These are phyloP conservation scores for Phytopythium montanum DNA, from an alignment of 352 stramenopile species.

Conservation along the genomic window DNA sequence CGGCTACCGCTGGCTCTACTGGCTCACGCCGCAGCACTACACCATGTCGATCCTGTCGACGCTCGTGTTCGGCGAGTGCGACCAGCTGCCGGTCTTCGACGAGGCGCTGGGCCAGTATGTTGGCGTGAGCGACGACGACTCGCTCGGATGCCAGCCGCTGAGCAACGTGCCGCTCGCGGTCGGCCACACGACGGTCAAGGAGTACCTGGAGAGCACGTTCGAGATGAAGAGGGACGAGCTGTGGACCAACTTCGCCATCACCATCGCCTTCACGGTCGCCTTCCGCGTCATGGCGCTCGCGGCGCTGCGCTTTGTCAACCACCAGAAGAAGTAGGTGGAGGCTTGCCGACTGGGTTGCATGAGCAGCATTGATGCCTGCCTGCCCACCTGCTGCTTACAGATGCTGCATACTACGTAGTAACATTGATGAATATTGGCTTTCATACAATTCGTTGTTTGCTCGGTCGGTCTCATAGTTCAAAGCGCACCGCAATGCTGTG, in stretches of 20 bases:
- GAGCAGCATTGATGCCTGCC: neutral
- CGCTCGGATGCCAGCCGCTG: conserved; percentile 40
- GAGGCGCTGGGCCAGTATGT: conserved; percentile 21
- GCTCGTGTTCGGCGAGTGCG: conserved; percentile 40
- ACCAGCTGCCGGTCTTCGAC: conserved; percentile 27
- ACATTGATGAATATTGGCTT: too few relatives aligned
- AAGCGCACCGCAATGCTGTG: too few relatives aligned
- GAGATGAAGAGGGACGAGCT: conserved; percentile 58
- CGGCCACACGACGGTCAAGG: conserved; percentile 40
- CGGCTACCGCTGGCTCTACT: conserved; percentile 53
- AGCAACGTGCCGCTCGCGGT: conserved; percentile 24
- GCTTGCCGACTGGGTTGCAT: neutral
- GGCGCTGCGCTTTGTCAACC: conserved; percentile 53
- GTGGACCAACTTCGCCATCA: conserved; percentile 34
- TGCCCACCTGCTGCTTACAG: neutral
- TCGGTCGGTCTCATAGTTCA: too few relatives aligned
- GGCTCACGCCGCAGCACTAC: conserved; percentile 37
- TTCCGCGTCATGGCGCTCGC: conserved; percentile 46
- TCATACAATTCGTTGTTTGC: too few relatives aligned
- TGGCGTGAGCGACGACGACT: conserved; percentile 7
- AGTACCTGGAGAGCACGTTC: conserved; percentile 46
- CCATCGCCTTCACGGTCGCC: conserved; percentile 42
- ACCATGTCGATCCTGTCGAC: conserved; percentile 29
- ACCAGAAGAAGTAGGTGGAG: conserved; percentile 33
- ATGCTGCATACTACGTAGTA: too few relatives aligned